Base-by-base conservation (phyloP, 306 rosid genomes). In the Nissolia schottii region DNA sequence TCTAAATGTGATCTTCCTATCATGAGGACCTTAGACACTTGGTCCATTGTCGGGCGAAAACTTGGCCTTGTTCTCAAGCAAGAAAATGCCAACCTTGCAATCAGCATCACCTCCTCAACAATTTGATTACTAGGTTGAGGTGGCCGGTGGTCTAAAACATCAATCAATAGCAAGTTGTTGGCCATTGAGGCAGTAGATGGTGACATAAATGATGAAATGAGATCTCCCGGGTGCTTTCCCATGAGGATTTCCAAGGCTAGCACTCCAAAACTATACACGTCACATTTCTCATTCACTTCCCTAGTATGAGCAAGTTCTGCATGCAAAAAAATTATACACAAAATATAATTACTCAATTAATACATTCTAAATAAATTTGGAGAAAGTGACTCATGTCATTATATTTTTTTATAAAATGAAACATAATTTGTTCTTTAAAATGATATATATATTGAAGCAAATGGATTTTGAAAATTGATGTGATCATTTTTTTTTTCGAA, bases 191-290 rank as follows among this genome's bases (percentile, higher is more conserved):
- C 19, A 19, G 29, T 7, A 14, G 67, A 38, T 18, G 46, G 5
- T 43, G 69, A 55, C 51, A 64, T 45, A 1, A 31, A 3, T 1
- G 56, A 62, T 18, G 77, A 64, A 65, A 79, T 28, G 27, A 79
- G 61, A 66, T 79, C 79, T 27, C 76, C 49, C 0, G 83, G 79
- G 50, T 73, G 79, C 5, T 59, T 58, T 50, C 79, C 83, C 79
- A 79, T 66, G 0, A 79, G 11, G 23, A 79, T 79, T 59, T 79
- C 83, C 76, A 79, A 56, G 18, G 69, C 53, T 16, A 78, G 67
- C 0, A 78, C 78, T 64, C 82, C 82, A 64, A 54, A 55, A n/a
- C 77, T 59, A 31, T 43, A 72, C 0, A 72, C 59, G 7, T 45
- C 77, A 18, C 45, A 58, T 31, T 41, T 57, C 32, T 72, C 60